phyloP scores from a whole-genome alignment of 495 filamentous ascomycete genomes.

The Penicillium silybi region DNA sequence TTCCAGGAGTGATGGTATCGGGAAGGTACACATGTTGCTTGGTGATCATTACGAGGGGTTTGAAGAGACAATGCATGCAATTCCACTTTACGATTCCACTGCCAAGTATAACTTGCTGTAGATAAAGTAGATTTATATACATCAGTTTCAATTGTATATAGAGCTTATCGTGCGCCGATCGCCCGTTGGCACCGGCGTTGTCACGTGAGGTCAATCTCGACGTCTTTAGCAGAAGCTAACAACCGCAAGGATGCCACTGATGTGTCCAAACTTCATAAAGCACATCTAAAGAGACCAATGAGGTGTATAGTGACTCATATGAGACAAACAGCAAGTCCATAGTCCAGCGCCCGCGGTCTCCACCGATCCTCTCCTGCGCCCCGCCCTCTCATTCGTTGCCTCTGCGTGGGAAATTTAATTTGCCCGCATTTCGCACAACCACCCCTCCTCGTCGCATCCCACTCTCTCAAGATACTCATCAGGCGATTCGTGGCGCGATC shows the following conservation, averaged over 20 bases:
- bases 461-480: conserved; percentile 47
- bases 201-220: conserved; percentile 26
- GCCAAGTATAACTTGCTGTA: neutral
- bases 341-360: conserved; percentile 16
- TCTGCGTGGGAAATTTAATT: conserved; percentile 30
- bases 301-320: neutral
- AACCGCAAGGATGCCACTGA: neutral
- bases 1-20: conserved; percentile 12
- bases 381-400: conserved; percentile 30
- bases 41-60: conserved; percentile 7
- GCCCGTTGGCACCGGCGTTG: conserved; percentile 21
- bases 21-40: conserved; percentile 8
- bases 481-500: conserved; percentile 46
- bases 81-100: neutral
- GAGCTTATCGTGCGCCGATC: conserved; percentile 18
- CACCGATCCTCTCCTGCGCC: conserved; percentile 26
- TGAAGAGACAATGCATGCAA: conserved; percentile 16
- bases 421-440: conserved; percentile 36
- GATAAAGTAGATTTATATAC: neutral
- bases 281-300: neutral
- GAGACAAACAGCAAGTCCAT: neutral
- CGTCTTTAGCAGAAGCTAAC: neutral
- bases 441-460: conserved; percentile 25
- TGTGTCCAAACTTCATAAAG: neutral
- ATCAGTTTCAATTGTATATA: neutral